Evolutionary conservation across 441 rosid genomes (phyloP).

Genomic region (Adansonia rubrostipa): DNA sequence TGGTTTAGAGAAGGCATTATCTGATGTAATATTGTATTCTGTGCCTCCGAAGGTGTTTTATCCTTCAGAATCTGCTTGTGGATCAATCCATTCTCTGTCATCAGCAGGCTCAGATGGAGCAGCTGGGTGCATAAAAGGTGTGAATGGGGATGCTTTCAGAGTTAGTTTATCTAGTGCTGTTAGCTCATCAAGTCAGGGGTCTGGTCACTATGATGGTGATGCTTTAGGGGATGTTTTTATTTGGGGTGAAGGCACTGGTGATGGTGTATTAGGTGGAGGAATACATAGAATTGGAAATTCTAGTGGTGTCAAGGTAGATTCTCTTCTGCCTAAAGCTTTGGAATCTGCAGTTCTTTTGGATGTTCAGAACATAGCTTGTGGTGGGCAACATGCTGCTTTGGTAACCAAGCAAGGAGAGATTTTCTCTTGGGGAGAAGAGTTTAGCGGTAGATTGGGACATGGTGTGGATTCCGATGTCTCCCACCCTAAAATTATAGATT

Average conservation of each 20-base stretch:
- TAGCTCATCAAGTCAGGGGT: slow-evolving; percentile 65
- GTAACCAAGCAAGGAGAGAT: slow-evolving; percentile 63
- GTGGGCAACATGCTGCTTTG: slow-evolving; percentile 53
- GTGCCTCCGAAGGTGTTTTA: slow-evolving; percentile 47
- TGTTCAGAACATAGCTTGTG: slow-evolving; percentile 67
- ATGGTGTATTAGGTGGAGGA: slow-evolving; percentile 62
- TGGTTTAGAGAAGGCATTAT: slow-evolving; percentile 49
- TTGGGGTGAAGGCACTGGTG: slow-evolving; percentile 63
- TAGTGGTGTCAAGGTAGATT: slow-evolving; percentile 47
- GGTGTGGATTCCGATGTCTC: slow-evolving; percentile 60
- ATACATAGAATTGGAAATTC: slow-evolving; percentile 42
- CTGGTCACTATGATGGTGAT: slow-evolving; percentile 64
- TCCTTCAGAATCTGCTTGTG: slow-evolving; percentile 53
- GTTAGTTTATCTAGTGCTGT: slow-evolving; percentile 67
- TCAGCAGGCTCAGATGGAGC: slow-evolving; percentile 62
- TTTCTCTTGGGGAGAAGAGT: slow-evolving; percentile 63
- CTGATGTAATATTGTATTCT: slow-evolving; percentile 48
- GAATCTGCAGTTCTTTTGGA: slow-evolving; percentile 61
- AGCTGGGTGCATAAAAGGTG: slow-evolving; percentile 42
- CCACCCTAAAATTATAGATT: slow-evolving; percentile 59
- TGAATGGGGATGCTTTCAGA: slow-evolving; percentile 51
- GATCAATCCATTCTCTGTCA: slow-evolving; percentile 55
- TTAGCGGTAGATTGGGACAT: slow-evolving; percentile 61
- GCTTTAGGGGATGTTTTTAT: slow-evolving; percentile 63
- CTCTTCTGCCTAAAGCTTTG: slow-evolving; percentile 53